phyloP scores from a whole-genome alignment of 495 filamentous ascomycete species.

The Talaromyces adpressus region DNA sequence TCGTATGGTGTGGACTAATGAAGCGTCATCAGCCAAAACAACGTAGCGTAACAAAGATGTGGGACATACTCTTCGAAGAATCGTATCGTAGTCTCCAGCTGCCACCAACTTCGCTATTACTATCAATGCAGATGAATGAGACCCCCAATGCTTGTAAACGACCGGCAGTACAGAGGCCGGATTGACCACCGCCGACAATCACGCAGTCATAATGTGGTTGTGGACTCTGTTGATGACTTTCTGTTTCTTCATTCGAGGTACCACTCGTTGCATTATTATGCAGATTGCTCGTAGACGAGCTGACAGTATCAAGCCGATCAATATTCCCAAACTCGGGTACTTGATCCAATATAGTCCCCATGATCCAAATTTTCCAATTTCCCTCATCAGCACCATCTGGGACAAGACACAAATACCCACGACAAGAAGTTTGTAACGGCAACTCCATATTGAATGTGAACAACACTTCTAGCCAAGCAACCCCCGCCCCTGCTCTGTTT shows the following conservation, averaged over 20 bases:
- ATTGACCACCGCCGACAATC: conserved; percentile 25
- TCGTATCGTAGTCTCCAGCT: conserved; percentile 24
- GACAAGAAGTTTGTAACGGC: neutral
- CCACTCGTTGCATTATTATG: neutral
- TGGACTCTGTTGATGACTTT: neutral
- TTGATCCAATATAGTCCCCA: conserved; percentile 10
- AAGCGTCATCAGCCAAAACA: neutral
- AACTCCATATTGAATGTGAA: conserved; percentile 5
- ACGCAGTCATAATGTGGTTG: conserved; percentile 17
- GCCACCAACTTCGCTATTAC: conserved; percentile 19
- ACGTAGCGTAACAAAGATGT: neutral
- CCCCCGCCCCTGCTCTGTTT: neutral
- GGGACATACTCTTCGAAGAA: conserved; percentile 13
- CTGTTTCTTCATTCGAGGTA: neutral
- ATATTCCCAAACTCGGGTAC: conserved; percentile 7
- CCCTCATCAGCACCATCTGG: neutral
- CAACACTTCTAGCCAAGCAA: conserved; percentile 6
- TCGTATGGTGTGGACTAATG: conserved; percentile 21
- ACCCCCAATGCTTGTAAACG: conserved; percentile 23
- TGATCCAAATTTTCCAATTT: conserved; percentile 11
- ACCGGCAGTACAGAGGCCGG: conserved; percentile 23
- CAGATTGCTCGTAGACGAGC: neutral
- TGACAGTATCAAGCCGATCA: conserved; percentile 6
- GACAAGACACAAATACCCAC: conserved; percentile 8
- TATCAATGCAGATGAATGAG: conserved; percentile 20